A percentile compares a stretch with the other conserved stretches of the same genome.
Evolutionary conservation across 345 rosid species (phyloP).

Genomic region (Carallia brachiata): DNA sequence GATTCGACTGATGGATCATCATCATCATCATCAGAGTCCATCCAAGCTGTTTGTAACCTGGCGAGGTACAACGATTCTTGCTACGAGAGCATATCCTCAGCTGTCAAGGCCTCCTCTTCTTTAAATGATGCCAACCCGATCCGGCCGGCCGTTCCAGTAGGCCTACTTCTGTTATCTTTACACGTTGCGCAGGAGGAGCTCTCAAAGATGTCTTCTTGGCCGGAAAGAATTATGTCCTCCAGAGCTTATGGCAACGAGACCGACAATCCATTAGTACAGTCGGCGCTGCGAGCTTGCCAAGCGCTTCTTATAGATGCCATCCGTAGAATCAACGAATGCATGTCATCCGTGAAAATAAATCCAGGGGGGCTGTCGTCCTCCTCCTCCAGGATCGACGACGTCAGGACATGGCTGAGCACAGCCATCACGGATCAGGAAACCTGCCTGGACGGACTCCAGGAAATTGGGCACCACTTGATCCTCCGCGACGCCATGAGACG

Average conservation of each 20-base stretch:
- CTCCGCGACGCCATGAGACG: conserved; percentile 4
- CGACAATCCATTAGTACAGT: conserved; percentile 1
- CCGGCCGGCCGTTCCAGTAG: conserved; percentile 25
- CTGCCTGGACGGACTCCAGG: conserved; percentile 12
- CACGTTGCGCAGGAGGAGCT: conserved; percentile 48
- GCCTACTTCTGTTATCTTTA: conserved; percentile 58
- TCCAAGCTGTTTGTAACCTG: conserved; percentile 24
- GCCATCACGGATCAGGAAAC: conserved; percentile 21
- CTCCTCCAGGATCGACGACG: conserved; percentile 11
- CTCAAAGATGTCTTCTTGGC: conserved; percentile 31
- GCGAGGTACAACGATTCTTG: conserved; percentile 32
- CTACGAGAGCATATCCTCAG: conserved; percentile 24
- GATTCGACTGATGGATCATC: no score
- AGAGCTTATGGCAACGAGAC: neutral
- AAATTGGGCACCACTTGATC: neutral
- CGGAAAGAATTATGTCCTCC: conserved; percentile 26
- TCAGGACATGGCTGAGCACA: conserved; percentile 23
- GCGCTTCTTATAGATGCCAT: conserved; percentile 26
- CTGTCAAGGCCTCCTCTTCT: conserved; percentile 17
- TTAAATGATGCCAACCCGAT: conserved; percentile 4
- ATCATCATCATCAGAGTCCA: neutral
- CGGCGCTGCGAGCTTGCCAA: conserved; percentile 21
- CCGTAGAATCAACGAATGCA: conserved; percentile 12
- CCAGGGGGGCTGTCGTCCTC: neutral
- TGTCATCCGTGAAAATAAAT: conserved; percentile 3